Base-by-base conservation (phyloP, 2,329 filamentous ascomycete genomes). In the Myrmaecium sp. region DNA sequence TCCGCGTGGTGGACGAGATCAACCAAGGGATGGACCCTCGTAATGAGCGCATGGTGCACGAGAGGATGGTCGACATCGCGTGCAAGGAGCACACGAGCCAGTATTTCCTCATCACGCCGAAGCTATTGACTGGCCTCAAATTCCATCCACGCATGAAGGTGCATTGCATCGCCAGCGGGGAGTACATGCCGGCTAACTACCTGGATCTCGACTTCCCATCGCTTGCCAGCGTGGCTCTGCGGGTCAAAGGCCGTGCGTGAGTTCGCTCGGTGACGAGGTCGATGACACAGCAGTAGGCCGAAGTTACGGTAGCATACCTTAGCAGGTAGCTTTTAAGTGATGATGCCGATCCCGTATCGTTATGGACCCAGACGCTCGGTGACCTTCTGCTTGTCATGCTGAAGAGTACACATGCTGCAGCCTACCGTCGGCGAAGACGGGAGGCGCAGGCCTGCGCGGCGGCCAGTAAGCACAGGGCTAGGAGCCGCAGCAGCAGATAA, bases 21-120 rank as follows among this genome's bases (percentile, higher is more conserved):
- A 98, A 98, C 47, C 89, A 98, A 56, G 89, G 89, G 38, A 98
- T 98, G 89, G 89, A 98, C 51, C 89, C 86, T 22, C 75, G 89
- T 42, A 98, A 98, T 54, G 89, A 98, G 55, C 79, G 89, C 40
- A 91, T 94, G 70, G 84, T 98, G 10, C 89, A 98, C 55, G 82
- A 86, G 47, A 80, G 89, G 36, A 91, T 98, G 78, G 89, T 98
- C 6, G 83, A 94, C 44, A 94, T 98, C 46, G 89, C 89, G 22
- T 95, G 89, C 51, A 69, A 71, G 37, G 74, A 83, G 51, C 71
- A 55, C n/a, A 65, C 65, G 14, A 64, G 63, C 24, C 70, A 75
- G 56, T 98, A 98, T 57, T 98, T 98, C 59, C 70, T 98, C 36
- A 92, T 98, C 57, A 98, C 89, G 22, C 89, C 89, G 4, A 98